Base-by-base conservation (phyloP, 2,329 filamentous ascomycete species). In the Penicillium verrucosum region DNA sequence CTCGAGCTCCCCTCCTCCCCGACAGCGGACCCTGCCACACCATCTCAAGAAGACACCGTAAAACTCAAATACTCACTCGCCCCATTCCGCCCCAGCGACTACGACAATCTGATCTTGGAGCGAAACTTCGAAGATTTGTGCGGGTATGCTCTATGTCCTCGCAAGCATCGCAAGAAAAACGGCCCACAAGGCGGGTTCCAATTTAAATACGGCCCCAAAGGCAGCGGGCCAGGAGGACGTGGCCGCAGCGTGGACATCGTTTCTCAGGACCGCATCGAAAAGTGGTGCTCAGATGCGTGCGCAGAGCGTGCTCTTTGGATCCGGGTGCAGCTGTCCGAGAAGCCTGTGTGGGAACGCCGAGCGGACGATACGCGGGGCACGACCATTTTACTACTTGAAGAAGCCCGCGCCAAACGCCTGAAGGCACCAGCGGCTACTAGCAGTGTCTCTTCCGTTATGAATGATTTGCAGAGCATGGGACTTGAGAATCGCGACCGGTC, bases 101-200 rank as follows among this genome's bases (percentile, higher is more conserved):
- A 95, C 77, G 91, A 96, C 69, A 89, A 90, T 62, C 79, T 97
- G 48, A 86, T 97, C 58, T 83, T 89, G 62, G 94, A 99, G 78
- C 89, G 94, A 67, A 95, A 96, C 72, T 88, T 90, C 63, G 87
- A 90, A 65, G 84, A 82, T 42, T 81, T 84, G 21, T 99, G 94
- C 75, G 94, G 92, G 1, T 97, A 97, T 71, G 80, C 84, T 0
- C 81, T 97, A 29, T 99, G 94, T 73, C 76, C 84, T 0, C 81
- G 81, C 16, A 80, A 84, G n/a, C 86, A 85, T 38, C 79, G 81
- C 32, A 79, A 80, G 32, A 79, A 83, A 50, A 76, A 80, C 11
- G 82, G 81, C 1, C 48, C 38, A 6, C 60, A 58, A 18, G 86
- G 85, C 16, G 84, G 85, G 61, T 92, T 86, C 77, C 88, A 89